Percentiles rank a stretch among this genome's conserved stretches.
Conservation (phyloP, 1,139 yeast species). For the Diutina ranongensis region DNA sequence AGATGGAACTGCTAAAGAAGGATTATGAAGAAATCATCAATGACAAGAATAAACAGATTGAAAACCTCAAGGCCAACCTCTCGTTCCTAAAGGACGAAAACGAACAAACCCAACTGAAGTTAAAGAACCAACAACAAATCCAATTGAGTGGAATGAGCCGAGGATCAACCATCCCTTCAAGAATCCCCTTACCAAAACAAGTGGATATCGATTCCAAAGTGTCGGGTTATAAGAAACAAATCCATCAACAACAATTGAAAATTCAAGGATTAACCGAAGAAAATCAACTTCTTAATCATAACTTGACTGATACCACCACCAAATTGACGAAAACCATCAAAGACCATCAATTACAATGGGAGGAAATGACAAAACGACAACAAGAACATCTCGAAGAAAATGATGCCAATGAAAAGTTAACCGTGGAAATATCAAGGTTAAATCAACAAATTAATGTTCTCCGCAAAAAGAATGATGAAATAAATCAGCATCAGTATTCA, state of each 20-base stretch:
- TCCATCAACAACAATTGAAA: not conserved
- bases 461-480: not conserved
- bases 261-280: not conserved
- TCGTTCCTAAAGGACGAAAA: not conserved
- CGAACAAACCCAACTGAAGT: not conserved
- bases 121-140: not conserved
- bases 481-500: not conserved
- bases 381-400: not conserved
- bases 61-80: conserved; percentile 1
- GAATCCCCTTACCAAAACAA: not conserved
- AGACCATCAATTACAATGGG: not conserved
- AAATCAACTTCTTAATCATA: not conserved
- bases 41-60: not conserved
- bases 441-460: not conserved
- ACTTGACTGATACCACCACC: not conserved
- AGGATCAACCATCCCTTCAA: not conserved
- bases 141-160: not conserved
- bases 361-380: not conserved
- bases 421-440: not conserved
- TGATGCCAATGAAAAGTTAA: not conserved
- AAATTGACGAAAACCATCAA: not conserved
- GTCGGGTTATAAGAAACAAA: not conserved
- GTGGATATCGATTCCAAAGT: not conserved
- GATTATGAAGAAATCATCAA: not conserved
- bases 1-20: not conserved